These are phyloP conservation scores for Hemisphaericaspora xylanilytica DNA, from an alignment of 1,139 yeast genomes.

Conservation along the genomic window DNA sequence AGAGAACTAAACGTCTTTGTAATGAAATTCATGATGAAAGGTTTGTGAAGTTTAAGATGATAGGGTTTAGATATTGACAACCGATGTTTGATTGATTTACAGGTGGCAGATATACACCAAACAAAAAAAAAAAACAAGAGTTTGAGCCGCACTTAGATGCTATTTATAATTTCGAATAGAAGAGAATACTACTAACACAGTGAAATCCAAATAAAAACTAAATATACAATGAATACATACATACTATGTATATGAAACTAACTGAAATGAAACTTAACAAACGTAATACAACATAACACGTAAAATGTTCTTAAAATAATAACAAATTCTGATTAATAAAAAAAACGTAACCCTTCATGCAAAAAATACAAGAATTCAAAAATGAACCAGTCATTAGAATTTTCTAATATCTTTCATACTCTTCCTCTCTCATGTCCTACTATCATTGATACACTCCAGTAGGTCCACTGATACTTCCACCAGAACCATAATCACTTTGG, in stretches of 20 bases:
- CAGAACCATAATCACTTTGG: slow-evolving; percentile 1
- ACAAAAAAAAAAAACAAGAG: too few species aligned
- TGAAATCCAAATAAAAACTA: neutral
- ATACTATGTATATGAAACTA: neutral
- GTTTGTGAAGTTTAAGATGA: too few species aligned
- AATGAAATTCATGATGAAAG: slow-evolving; percentile 69
- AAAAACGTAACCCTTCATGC: neutral
- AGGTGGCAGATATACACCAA: too few species aligned
- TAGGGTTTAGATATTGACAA: too few species aligned
- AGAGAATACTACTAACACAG: too few species aligned
- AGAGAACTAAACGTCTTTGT: slow-evolving; percentile 55
- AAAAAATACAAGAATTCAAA: neutral
- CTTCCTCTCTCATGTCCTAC: neutral
- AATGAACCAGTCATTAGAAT: slow-evolving; percentile 1
- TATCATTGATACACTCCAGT: slow-evolving; percentile 4
- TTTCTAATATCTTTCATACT: neutral
- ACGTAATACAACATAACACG: slow-evolving; percentile 3
- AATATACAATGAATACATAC: neutral
- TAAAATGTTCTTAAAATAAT: neutral
- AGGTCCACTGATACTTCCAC: slow-evolving; percentile 3
- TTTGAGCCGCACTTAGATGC: too few species aligned
- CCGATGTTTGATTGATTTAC: too few species aligned
- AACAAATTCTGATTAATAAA: neutral
- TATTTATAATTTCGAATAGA: too few species aligned
- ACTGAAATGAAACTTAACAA: neutral